These are phyloP conservation scores for Voacanga thouarsii DNA, from an alignment of 257 asterid genomes.

Conservation along the genomic window DNA sequence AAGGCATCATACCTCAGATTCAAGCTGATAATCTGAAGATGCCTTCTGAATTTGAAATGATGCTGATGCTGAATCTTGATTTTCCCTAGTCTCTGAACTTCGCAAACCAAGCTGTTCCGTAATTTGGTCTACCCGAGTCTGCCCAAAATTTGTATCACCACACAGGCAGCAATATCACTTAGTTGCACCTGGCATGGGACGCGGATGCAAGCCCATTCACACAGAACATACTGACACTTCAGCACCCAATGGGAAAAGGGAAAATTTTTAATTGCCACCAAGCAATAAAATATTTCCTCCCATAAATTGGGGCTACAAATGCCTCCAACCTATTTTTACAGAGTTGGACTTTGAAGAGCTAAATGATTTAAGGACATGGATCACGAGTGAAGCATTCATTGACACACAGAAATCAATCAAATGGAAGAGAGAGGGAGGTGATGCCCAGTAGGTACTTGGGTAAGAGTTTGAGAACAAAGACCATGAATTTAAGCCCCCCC, in stretches of 20 bases:
- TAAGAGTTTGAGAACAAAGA: not conserved
- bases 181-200: constrained; percentile 53
- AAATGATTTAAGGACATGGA: not conserved
- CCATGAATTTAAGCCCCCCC: not conserved
- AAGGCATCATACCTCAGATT: constrained; percentile 30
- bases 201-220: constrained; percentile 55
- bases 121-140: constrained; percentile 87
- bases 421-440: not conserved
- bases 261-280: constrained; percentile 37
- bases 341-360: constrained; percentile 5
- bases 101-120: constrained; percentile 62
- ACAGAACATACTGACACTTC: constrained; percentile 43
- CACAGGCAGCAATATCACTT: constrained; percentile 66
- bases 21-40: constrained; percentile 40
- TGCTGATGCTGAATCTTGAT: constrained; percentile 32
- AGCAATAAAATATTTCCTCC: constrained; percentile 32
- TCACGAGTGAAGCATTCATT: not conserved
- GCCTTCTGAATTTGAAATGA: constrained; percentile 30
- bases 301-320: constrained; percentile 25
- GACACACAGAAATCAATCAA: not conserved
- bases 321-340: constrained; percentile 26
- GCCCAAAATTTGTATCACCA: constrained; percentile 75
- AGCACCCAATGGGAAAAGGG: constrained; percentile 41
- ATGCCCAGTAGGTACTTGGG: not conserved
- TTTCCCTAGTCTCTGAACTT: constrained; percentile 42